Evolutionary conservation across 2,329 filamentous ascomycete genomes (phyloP).

Genomic region (Hypoxylon sp.): DNA sequence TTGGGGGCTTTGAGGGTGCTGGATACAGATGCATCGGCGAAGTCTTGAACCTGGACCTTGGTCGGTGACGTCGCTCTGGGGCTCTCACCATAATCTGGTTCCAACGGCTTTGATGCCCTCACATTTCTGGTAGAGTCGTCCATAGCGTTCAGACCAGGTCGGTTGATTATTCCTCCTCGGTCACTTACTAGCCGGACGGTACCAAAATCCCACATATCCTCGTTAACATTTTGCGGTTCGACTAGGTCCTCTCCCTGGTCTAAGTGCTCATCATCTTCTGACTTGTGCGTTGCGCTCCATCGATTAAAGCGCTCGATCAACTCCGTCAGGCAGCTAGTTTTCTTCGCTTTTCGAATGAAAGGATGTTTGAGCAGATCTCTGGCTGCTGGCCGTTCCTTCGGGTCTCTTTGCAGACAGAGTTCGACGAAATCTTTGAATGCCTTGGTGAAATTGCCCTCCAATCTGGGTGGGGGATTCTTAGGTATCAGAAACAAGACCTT

Average conservation of each 20-base stretch:
- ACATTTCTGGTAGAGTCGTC: slow-evolving; percentile 87
- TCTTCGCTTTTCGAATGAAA: slow-evolving; percentile 92
- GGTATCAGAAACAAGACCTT: slow-evolving; percentile 97
- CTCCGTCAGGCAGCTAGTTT: slow-evolving; percentile 96
- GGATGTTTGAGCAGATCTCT: slow-evolving; percentile 90
- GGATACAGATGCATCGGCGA: slow-evolving; percentile 59
- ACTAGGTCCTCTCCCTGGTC: slow-evolving; percentile 71
- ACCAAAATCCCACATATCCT: slow-evolving; percentile 99
- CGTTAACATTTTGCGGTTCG: slow-evolving; percentile 73
- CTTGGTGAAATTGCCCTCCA: slow-evolving; percentile 86
- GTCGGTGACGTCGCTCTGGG: slow-evolving; percentile 66
- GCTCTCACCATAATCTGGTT: slow-evolving; percentile 69
- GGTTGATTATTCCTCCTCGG: slow-evolving; percentile 69
- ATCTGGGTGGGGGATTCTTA: slow-evolving; percentile 87
- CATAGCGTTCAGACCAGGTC: slow-evolving; percentile 77
- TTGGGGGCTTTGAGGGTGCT: slow-evolving; percentile 69
- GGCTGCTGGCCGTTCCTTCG: slow-evolving; percentile 87
- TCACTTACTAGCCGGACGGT: slow-evolving; percentile 87
- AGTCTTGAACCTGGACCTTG: slow-evolving; percentile 65
- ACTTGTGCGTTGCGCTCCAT: slow-evolving; percentile 86
- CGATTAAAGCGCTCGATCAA: slow-evolving; percentile 91
- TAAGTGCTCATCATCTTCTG: slow-evolving; percentile 76
- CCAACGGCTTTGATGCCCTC: slow-evolving; percentile 70
- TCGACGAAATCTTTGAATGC: slow-evolving; percentile 89
- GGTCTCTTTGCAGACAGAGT: slow-evolving; percentile 88